Percentiles rank a stretch among this genome's conserved stretches.
Evolutionary conservation across 352 stramenopile species (phyloP).

Genomic region (Globisporangium perplexum): DNA sequence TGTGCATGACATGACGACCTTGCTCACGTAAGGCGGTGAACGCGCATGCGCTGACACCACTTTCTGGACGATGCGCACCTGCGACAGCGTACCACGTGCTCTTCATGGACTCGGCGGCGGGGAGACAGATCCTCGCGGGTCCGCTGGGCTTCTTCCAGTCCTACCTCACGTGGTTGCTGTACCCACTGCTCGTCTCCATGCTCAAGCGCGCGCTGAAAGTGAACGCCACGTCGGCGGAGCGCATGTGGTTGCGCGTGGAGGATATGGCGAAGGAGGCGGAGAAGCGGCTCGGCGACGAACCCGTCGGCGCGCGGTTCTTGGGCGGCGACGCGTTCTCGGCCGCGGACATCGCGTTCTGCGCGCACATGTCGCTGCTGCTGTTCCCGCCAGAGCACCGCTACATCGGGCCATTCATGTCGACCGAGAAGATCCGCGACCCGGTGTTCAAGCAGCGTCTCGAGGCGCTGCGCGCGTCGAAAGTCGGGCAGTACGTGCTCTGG

Average conservation of each 20-base stretch:
- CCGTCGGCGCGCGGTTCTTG: slow-evolving; percentile 32
- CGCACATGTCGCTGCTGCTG: slow-evolving; percentile 38
- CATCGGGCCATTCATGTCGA: slow-evolving; percentile 24
- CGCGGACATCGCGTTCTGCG: slow-evolving; percentile 47
- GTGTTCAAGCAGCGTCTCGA: slow-evolving; percentile 25
- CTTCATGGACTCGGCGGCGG: slow-evolving; percentile 20
- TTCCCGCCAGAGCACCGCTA: slow-evolving; percentile 31
- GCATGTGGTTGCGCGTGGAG: slow-evolving; percentile 28
- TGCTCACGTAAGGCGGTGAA: too few relatives aligned
- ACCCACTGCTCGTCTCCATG: slow-evolving; percentile 22
- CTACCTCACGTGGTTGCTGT: slow-evolving; percentile 16
- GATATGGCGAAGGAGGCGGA: slow-evolving; percentile 16
- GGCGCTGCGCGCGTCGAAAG: slow-evolving; percentile 27
- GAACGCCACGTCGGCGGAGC: slow-evolving; percentile 19
- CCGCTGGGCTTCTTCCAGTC: slow-evolving; percentile 19
- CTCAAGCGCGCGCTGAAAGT: slow-evolving; percentile 28
- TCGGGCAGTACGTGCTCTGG: slow-evolving; percentile 38
- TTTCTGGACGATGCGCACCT: neutral
- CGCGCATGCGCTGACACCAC: too few relatives aligned
- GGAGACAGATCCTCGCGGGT: slow-evolving; percentile 17
- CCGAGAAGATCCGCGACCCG: slow-evolving; percentile 14
- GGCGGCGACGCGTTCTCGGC: slow-evolving; percentile 33
- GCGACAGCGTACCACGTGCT: slow-evolving; percentile 27
- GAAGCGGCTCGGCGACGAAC: slow-evolving; percentile 26
- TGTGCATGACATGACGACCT: too few relatives aligned